A percentile compares a stretch with the other conserved stretches of the same genome.
Evolutionary conservation across 495 filamentous ascomycete species (phyloP).

Genomic region (Daldinia caldariorum): DNA sequence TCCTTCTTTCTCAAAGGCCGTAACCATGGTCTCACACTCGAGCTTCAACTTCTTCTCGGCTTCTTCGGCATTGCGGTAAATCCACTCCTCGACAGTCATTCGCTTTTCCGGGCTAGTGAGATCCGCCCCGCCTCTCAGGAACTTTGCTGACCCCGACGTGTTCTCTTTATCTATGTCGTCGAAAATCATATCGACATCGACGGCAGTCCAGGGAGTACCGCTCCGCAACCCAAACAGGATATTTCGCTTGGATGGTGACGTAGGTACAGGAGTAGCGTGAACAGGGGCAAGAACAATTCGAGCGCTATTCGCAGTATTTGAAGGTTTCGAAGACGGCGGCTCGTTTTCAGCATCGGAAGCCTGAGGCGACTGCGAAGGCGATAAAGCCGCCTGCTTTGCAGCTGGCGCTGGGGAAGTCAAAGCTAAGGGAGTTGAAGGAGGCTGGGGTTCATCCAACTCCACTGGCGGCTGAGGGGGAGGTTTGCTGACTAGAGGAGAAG

Average conservation of each 20-base stretch:
- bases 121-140: slow-evolving; percentile 60
- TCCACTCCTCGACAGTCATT: slow-evolving; percentile 95
- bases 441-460: slow-evolving; percentile 38
- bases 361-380: slow-evolving; percentile 73
- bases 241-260: slow-evolving; percentile 73
- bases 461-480: slow-evolving; percentile 45
- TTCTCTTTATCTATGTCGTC: slow-evolving; percentile 67
- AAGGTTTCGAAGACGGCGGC: slow-evolving; percentile 71
- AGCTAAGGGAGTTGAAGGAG: slow-evolving; percentile 51
- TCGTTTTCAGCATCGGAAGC: slow-evolving; percentile 85
- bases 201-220: slow-evolving; percentile 72
- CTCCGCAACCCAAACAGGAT: slow-evolving; percentile 67
- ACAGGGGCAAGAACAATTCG: slow-evolving; percentile 61
- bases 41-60: slow-evolving; percentile 79
- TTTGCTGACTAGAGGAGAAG: slow-evolving; percentile 42
- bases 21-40: slow-evolving; percentile 84
- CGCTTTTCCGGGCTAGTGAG: slow-evolving; percentile 81
- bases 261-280: slow-evolving; percentile 62
- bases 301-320: slow-evolving; percentile 48
- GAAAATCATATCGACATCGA: slow-evolving; percentile 75
- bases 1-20: slow-evolving; percentile 83
- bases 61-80: slow-evolving; percentile 77
- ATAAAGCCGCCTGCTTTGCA: slow-evolving; percentile 52
- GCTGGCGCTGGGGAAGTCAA: slow-evolving; percentile 44
- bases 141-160: slow-evolving; percentile 47